Base-by-base conservation (phyloP, 2,329 filamentous ascomycete species). In the Fusarium sp. region DNA sequence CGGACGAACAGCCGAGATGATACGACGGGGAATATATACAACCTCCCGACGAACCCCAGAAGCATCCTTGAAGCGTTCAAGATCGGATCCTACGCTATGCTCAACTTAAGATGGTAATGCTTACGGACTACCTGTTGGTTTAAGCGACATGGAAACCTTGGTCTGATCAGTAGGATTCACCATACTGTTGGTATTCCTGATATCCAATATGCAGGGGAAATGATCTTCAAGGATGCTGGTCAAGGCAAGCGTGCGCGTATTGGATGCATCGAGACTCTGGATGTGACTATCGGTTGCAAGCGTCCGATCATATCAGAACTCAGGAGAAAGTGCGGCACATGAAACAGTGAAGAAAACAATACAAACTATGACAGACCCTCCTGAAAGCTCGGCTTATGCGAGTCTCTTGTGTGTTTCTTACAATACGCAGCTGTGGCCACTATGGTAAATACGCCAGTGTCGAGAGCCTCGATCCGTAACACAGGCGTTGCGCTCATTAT, bases 171-270 rank as follows among this genome's bases (percentile, higher is more conserved):
- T 13, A 4, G 14, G 18, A 15, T 14, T 5, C 28, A 18, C 11
- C n/a, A 13, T 34, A 8, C 5, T 8, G 6, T 7, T 11, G 11
- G 13, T 6, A 13, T 26, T 7, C 28, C 28, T 31, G 28, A 31
- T 13, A 13, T 11, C 28, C 7, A n/a, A 45, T n/a, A 45, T 40
- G 38, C n/a, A 11, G 24, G 20, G 14, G 24, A 17, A 2, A 2
- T 0, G 8, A 53, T 6, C 18, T 11, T 11, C 0, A 17, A 5
- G 13, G n/a, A 1, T 40, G 7, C 26, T 28, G 26, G 8, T 3
- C 26, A 28, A 10, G 28, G 28, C 2, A 10, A 10, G 28, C 28
- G 10, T 28, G 28, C 28, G 3, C 28, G 28, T 10, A 28, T 28
- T 28, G 28, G 28, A 31, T 13, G 11, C 1, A 11, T 1, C 3